phyloP scores from a whole-genome alignment of 2,329 filamentous ascomycete species.

The Alternaria incomplexa region DNA sequence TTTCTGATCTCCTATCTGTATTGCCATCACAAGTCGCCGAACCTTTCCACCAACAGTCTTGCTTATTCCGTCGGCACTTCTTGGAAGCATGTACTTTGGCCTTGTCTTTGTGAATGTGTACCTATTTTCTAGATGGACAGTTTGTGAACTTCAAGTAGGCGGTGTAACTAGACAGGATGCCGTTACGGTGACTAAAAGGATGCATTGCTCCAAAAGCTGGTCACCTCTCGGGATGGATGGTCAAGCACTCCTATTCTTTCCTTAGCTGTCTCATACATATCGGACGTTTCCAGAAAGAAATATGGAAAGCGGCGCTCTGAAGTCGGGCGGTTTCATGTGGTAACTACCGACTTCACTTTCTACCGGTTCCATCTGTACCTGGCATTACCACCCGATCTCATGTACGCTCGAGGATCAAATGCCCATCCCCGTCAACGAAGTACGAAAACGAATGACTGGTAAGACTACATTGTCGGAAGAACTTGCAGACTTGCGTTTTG shows the following conservation, averaged over 20 bases:
- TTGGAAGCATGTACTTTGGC: not conserved
- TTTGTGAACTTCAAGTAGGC: not conserved
- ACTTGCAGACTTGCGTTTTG: not conserved
- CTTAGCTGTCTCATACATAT: not conserved
- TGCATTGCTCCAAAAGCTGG: not conserved
- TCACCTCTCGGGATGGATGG: not conserved
- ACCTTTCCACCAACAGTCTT: not conserved
- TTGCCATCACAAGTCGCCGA: not conserved
- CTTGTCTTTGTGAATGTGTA: not conserved
- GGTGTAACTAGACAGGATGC: not conserved
- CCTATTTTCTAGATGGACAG: not conserved
- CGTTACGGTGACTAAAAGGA: not conserved
- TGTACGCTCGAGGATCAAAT: not conserved
- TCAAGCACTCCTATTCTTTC: not conserved
- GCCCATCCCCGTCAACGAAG: not conserved
- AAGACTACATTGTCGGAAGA: not conserved
- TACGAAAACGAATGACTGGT: not conserved
- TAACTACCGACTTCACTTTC: not conserved
- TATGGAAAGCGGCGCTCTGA: not conserved
- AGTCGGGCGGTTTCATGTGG: not conserved
- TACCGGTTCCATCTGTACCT: not conserved
- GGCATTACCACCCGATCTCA: not conserved
- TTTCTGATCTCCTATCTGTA: not conserved
- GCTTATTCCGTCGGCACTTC: not conserved
- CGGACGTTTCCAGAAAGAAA: not conserved